Base-by-base conservation (phyloP, 2,329 filamentous ascomycete species). In the Zymoseptoria ardabiliae region DNA sequence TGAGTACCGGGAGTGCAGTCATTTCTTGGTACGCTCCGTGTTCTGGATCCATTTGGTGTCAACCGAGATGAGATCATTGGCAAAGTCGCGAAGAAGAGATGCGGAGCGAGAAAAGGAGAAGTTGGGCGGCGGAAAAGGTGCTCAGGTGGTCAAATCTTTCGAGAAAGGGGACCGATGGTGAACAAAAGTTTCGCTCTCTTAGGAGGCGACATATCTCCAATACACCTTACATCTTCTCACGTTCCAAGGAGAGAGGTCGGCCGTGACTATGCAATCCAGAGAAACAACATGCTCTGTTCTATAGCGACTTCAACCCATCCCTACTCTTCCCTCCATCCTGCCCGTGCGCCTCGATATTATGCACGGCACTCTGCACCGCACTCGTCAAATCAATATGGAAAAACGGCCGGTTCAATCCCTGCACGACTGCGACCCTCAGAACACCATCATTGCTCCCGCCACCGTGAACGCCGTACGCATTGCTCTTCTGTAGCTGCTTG, bases 311-410 rank as follows among this genome's bases (percentile, higher is more conserved):
- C 35, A n/a, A 45, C 17, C 35, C 35, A 5, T 45, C 35, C 4
- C 13, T 7, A 7, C 35, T 45, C 35, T 45, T 45, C 17, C 35
- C 6, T n/a, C 35, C 35, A 1, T 45, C 35, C 10, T 45, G n/a
- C 35, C 13, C 35, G n/a, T 60, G 59, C 22, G 30, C 52, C 20
- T 62, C 56, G 4, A 66, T 82, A 66, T 95, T 96, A 28, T 87
- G 85, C 68, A 97, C 84, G 2, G 91, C 93, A 67, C 87, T 91
- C 74, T 97, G 90, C 66, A 97, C 75, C 6, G 94, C 94, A 69
- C 87, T 91, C 3, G 90, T 94, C 55, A 97, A 76, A 73, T 97
- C 94, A 56, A 96, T 84, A 72, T 99, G 94, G 82, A 99, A 97
- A 66, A 97, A 82, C 4, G 94, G 93, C 66, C 90, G 79, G 74